Evolutionary conservation across 2,329 filamentous ascomycete genomes (phyloP).

Genomic region (Ceratocystis cacaofunesta): DNA sequence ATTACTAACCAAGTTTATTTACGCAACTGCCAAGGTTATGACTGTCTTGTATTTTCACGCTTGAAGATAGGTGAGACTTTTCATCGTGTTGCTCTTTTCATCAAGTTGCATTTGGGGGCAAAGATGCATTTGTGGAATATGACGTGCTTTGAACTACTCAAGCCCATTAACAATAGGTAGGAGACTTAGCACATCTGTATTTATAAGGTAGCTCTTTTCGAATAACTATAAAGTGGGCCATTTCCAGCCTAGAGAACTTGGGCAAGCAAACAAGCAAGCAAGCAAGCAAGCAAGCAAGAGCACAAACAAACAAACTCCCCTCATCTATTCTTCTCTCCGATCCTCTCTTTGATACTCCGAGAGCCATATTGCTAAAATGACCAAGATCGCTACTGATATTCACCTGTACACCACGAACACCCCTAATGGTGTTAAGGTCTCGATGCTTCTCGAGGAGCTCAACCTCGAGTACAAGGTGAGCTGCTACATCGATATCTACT

Average conservation of each 20-base stretch:
- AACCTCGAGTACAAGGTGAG: conserved; percentile 61
- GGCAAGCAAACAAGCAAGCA: neutral
- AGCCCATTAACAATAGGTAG: no score
- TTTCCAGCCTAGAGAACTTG: neutral
- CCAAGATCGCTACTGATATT: conserved; percentile 42
- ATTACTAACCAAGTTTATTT: no score
- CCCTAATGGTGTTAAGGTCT: conserved; percentile 81
- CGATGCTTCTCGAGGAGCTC: conserved; percentile 74
- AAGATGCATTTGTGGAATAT: no score
- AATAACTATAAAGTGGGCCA: no score
- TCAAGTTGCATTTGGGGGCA: neutral
- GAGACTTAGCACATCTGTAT: no score
- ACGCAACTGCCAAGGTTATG: no score
- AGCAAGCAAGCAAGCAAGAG: no score
- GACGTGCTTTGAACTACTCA: no score
- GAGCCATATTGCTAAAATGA: conserved; percentile 26
- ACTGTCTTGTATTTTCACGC: no score
- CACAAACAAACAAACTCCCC: neutral
- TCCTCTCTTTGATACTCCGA: neutral
- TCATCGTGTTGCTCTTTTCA: neutral
- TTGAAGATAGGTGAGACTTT: neutral
- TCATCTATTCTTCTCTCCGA: neutral
- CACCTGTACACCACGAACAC: conserved; percentile 71
- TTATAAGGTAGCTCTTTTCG: no score
- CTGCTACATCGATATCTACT: neutral